phyloP scores from a whole-genome alignment of 2,329 filamentous ascomycete species.

The Penicillium sp. region DNA sequence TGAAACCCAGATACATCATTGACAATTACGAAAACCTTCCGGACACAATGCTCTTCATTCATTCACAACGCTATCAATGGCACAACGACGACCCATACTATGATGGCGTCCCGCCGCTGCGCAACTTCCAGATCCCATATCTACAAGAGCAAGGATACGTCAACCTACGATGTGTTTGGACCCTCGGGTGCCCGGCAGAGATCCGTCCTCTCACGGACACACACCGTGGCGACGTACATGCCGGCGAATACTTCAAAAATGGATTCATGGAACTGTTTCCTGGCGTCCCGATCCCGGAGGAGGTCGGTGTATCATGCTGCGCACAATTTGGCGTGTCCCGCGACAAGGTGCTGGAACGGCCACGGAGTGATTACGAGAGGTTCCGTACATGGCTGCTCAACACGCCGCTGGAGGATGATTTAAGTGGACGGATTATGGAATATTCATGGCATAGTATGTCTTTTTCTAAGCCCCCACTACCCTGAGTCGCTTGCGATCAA shows the following conservation, averaged over 20 bases:
- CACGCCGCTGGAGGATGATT: slow-evolving; percentile 48
- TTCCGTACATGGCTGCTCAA: slow-evolving; percentile 51
- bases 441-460: slow-evolving; percentile 60
- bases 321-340: slow-evolving; percentile 56
- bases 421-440: slow-evolving; percentile 56
- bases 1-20: slow-evolving; percentile 40
- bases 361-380: slow-evolving; percentile 49
- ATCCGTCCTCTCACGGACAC: slow-evolving; percentile 48
- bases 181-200: slow-evolving; percentile 52
- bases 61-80: slow-evolving; percentile 44
- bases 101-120: slow-evolving; percentile 51
- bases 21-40: slow-evolving; percentile 44
- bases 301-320: slow-evolving; percentile 54
- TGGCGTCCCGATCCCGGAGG: slow-evolving; percentile 39
- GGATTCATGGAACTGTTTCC: slow-evolving; percentile 54
- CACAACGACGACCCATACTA: slow-evolving; percentile 55
- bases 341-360: slow-evolving; percentile 47
- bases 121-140: slow-evolving; percentile 50
- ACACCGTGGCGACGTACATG: slow-evolving; percentile 48
- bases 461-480: neutral
- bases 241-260: slow-evolving; percentile 50
- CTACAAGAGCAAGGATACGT: slow-evolving; percentile 53
- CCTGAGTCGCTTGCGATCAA: neutral
- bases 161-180: slow-evolving; percentile 55
- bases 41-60: slow-evolving; percentile 44